Base-by-base conservation (phyloP, 1,284 basidiomycete species). In the Marasmius fiardii region DNA sequence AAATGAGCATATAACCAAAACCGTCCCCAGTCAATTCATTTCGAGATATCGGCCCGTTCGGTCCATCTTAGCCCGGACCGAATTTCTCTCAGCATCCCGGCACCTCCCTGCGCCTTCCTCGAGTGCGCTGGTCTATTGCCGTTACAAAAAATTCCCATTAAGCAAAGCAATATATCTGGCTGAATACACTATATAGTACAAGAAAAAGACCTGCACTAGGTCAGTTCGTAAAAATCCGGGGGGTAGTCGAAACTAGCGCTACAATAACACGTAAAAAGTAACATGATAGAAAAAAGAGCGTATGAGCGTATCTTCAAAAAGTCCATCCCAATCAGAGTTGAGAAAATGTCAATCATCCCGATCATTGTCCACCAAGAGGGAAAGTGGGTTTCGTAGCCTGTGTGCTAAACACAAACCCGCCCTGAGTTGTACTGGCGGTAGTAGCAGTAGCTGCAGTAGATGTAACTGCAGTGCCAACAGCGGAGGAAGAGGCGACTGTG, bases 221-320 rank as follows among this genome's bases (percentile, higher is more conserved):
- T 31, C 26, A 33, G 14, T 49, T 14, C 47, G 26, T 49, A 31
- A 18, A 26, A 23, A 14, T 21, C 28, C 6, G 18, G n/a, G 28
- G 23, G 26, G 26, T 31, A 49, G 47, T 49, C 47, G 28, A 49
- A 31, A 20, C 47, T 49, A 49, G 47, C 26, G 26, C 47, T 49
- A 49, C 47, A 49, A 20, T 31, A 49, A n/a, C n/a, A n/a, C n/a
- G n/a, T 18, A 20, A 14, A 28, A 31, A 12, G 31, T 33, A 31
- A 31, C 28, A 33, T 31, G 20, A 49, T 8, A 16, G 20, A n/a
- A 49, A 49, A 14, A 33, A 49, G 31, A 49, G 18, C 6, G 31
- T 33, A 26, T 24, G 44, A 8, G 26, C 28, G 47, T 28, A 21
- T 44, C 20, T 14, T 23, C 43, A 44, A n/a, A 21, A n/a, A n/a